These are phyloP conservation scores for Colletotrichum cuscutae DNA, from an alignment of 2,329 filamentous ascomycete genomes.

Conservation along the genomic window DNA sequence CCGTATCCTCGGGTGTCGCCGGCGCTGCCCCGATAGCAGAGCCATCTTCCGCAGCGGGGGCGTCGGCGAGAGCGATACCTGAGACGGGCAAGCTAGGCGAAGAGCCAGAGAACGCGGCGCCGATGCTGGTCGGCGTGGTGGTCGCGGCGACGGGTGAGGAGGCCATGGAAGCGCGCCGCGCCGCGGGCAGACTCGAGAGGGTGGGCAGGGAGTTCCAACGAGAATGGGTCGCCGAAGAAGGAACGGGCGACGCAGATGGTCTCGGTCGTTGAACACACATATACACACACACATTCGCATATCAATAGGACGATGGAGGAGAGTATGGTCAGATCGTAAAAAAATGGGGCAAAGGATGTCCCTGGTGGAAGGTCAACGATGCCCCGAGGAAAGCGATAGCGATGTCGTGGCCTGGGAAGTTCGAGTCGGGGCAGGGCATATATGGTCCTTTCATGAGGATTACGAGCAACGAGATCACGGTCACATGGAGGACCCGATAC, in stretches of 20 bases:
- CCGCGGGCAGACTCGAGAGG: conserved; percentile 63
- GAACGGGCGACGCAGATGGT: conserved; percentile 14
- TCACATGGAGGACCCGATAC: conserved; percentile 3
- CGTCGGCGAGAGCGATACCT: not conserved
- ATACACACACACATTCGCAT: no score
- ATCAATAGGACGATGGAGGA: not conserved
- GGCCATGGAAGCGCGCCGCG: conserved; percentile 61
- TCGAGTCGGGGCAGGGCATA: not conserved
- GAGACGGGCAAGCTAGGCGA: conserved; percentile 17
- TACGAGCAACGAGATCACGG: conserved; percentile 25
- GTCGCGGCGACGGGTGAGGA: conserved; percentile 61
- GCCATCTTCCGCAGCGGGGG: not conserved
- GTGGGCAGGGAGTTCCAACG: conserved; percentile 65
- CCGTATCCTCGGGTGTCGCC: conserved; percentile 10
- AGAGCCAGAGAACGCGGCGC: conserved; percentile 46
- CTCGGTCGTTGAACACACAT: not conserved
- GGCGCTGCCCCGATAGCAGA: conserved; percentile 12
- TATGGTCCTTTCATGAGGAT: conserved; percentile 7
- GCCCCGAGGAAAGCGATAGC: not conserved
- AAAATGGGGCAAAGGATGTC: not conserved
- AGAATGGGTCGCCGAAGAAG: conserved; percentile 56
- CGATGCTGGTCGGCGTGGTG: conserved; percentile 65
- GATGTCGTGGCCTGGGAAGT: not conserved
- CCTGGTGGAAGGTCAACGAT: not conserved
- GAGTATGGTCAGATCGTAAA: not conserved